phyloP scores from a whole-genome alignment of 2,329 filamentous ascomycete species.

The Coniochaeta sp. region DNA sequence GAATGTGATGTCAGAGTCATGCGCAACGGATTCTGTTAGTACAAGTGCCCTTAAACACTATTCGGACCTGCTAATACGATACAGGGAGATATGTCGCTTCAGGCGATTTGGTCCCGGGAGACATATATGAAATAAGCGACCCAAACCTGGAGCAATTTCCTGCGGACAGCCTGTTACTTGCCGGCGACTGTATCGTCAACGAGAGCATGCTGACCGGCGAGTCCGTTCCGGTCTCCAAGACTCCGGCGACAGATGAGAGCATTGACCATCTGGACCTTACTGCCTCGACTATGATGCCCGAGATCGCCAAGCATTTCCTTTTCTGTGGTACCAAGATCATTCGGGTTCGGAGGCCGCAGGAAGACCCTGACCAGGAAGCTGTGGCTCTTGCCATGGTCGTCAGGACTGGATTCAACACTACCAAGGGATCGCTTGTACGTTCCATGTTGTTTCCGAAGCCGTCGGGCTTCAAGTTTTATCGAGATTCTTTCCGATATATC shows the following conservation, averaged over 20 bases:
- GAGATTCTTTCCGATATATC: slow-evolving; percentile 96
- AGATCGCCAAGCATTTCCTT: slow-evolving; percentile 80
- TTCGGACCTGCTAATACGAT: not conserved
- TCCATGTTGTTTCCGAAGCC: slow-evolving; percentile 99
- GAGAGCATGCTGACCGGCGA: slow-evolving; percentile 99
- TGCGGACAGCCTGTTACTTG: slow-evolving; percentile 83
- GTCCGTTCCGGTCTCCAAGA: slow-evolving; percentile 93
- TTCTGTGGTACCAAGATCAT: slow-evolving; percentile 96
- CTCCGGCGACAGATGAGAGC: slow-evolving; percentile 73
- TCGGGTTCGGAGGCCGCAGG: slow-evolving; percentile 79
- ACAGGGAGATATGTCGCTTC: slow-evolving; percentile 75
- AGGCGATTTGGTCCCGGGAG: slow-evolving; percentile 83
- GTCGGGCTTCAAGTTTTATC: slow-evolving; percentile 97
- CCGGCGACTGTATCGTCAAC: slow-evolving; percentile 96
- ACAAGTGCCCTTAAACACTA: not conserved
- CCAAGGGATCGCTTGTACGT: slow-evolving; percentile 88
- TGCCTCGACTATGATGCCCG: slow-evolving; percentile 74
- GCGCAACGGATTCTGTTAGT: slow-evolving; percentile 84
- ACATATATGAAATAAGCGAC: slow-evolving; percentile 95
- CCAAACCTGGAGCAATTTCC: slow-evolving; percentile 83
- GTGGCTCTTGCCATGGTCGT: slow-evolving; percentile 88
- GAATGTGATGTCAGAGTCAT: slow-evolving; percentile 93
- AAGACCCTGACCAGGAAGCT: slow-evolving; percentile 78
- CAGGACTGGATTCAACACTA: slow-evolving; percentile 93
- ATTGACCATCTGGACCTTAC: slow-evolving; percentile 70